phyloP scores from a whole-genome alignment of 2,329 filamentous ascomycete genomes.

The Tolypocladium endophyticum region DNA sequence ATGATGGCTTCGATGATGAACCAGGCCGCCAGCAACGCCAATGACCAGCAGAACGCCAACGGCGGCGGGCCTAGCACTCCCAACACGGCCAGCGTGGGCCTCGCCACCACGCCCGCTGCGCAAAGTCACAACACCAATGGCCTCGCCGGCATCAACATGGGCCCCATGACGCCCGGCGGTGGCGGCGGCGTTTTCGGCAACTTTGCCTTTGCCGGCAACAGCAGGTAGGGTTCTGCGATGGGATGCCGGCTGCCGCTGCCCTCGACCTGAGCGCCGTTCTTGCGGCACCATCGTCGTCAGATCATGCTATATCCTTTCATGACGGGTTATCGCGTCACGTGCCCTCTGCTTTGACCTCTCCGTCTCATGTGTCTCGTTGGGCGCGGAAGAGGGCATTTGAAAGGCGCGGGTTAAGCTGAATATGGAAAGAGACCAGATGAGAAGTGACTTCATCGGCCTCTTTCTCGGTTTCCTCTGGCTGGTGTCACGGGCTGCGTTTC shows the following conservation, averaged over 20 bases:
- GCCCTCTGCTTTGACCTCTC: neutral
- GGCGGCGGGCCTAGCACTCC: conserved; percentile 50
- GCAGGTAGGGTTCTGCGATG: conserved; percentile 16
- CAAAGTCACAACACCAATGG: conserved; percentile 47
- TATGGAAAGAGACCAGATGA: neutral
- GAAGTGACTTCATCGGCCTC: neutral
- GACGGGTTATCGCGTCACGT: neutral
- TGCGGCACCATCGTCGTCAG: neutral
- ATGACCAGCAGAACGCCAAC: conserved; percentile 19
- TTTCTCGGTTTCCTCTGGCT: neutral
- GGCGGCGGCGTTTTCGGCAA: conserved; percentile 66
- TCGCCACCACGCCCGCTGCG: conserved; percentile 37
- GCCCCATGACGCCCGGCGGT: conserved; percentile 68
- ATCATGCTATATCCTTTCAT: neutral
- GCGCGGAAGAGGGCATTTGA: neutral
- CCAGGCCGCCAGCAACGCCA: conserved; percentile 27
- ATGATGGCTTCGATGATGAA: conserved; percentile 23
- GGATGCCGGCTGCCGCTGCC: neutral
- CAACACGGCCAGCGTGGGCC: conserved; percentile 49
- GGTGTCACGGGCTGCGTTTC: neutral
- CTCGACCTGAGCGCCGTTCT: neutral
- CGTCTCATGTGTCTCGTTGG: neutral
- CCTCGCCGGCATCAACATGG: conserved; percentile 47
- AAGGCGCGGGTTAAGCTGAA: neutral
- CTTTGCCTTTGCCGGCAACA: conserved; percentile 45